A percentile compares a stretch with the other conserved stretches of the same genome.
phyloP scores from a whole-genome alignment of 257 asterid genomes.

The Gentiana macrophylla region DNA sequence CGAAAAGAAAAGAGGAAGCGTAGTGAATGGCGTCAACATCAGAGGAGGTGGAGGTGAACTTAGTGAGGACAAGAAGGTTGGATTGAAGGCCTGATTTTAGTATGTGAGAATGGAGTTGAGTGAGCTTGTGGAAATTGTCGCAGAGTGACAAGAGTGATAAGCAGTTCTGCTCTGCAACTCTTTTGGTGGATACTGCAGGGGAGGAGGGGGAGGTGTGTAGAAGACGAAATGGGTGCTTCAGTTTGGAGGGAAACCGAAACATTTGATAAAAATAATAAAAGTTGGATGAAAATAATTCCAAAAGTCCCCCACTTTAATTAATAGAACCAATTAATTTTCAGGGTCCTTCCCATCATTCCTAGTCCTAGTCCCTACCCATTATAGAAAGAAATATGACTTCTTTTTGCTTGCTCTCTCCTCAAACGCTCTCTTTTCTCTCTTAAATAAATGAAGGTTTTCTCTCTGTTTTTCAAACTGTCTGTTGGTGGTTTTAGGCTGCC shows the following conservation, averaged over 20 bases:
- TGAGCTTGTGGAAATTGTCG: slow-evolving; percentile 42
- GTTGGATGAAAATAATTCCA: no score
- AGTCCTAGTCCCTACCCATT: no score
- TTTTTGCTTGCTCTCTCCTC: no score
- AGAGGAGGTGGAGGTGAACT: slow-evolving; percentile 44
- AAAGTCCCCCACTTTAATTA: no score
- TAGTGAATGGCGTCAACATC: slow-evolving; percentile 33
- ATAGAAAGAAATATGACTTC: no score
- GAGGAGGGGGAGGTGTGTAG: slow-evolving; percentile 1
- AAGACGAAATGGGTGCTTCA: slow-evolving; percentile 1
- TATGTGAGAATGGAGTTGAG: slow-evolving; percentile 44
- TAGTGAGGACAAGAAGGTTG: slow-evolving; percentile 56
- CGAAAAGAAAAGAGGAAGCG: slow-evolving; percentile 47
- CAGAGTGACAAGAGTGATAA: slow-evolving; percentile 47
- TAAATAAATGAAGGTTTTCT: no score
- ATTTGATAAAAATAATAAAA: neutral
- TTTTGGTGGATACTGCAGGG: slow-evolving; percentile 7
- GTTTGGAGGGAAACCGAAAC: slow-evolving; percentile 11
- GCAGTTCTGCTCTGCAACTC: slow-evolving; percentile 60
- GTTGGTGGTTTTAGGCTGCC: no score
- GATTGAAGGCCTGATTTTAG: slow-evolving; percentile 48
- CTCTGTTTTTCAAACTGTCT: no score
- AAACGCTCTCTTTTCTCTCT: no score
- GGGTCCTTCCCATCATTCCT: no score
- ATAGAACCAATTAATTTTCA: no score